Percentiles rank a stretch among this genome's conserved stretches.
Conservation (phyloP, 495 filamentous ascomycete species). For the Paragyromitra xinjiangensis region DNA sequence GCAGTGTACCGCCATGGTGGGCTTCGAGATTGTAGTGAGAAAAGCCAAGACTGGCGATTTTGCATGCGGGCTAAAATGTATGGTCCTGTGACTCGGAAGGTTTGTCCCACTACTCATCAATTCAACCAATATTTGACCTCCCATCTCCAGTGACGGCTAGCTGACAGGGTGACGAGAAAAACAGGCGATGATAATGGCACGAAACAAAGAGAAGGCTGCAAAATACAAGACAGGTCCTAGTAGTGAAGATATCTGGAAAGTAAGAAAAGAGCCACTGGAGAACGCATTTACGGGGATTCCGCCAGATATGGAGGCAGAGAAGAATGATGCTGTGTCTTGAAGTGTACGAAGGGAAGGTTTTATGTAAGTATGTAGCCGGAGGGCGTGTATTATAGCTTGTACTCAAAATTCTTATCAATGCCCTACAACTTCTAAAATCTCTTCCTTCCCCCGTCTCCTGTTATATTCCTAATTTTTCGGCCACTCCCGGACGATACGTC, state of each 20-base stretch:
- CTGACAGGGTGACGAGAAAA: neutral
- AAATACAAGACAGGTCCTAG: constrained; percentile 78
- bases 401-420: neutral
- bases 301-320: constrained; percentile 26
- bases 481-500: too few relatives aligned
- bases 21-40: constrained; percentile 75
- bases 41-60: constrained; percentile 92
- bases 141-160: neutral
- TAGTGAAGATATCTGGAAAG: constrained; percentile 92
- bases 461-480: neutral
- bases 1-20: constrained; percentile 83
- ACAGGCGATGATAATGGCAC: constrained; percentile 68
- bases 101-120: neutral
- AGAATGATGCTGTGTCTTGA: constrained; percentile 22
- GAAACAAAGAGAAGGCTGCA: constrained; percentile 75
- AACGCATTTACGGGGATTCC: constrained; percentile 40
- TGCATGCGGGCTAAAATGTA: constrained; percentile 83
- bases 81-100: constrained; percentile 52
- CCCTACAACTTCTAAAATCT: too few relatives aligned
- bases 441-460: neutral
- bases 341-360: neutral
- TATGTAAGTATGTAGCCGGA: neutral
- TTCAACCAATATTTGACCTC: neutral
- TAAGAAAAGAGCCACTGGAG: constrained; percentile 65
- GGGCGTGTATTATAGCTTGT: constrained; percentile 13